These are phyloP conservation scores for Limtongia smithiae DNA, from an alignment of 805 yeast genomes.

Conservation along the genomic window DNA sequence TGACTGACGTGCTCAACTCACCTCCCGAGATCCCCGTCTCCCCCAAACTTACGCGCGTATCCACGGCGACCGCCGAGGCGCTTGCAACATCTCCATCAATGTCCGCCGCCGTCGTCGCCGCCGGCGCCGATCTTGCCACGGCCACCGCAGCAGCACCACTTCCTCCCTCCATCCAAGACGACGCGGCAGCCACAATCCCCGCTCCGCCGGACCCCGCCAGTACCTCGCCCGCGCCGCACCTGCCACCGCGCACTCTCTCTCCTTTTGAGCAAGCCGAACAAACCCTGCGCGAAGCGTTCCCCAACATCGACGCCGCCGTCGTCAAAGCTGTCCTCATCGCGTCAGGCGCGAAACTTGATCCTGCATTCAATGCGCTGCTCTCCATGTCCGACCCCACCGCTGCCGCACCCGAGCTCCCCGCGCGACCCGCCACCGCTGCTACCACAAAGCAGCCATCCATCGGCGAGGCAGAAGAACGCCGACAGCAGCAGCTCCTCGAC, in stretches of 20 bases:
- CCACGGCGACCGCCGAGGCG: neutral
- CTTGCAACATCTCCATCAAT: too few species aligned
- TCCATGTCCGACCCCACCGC: slow-evolving; percentile 56
- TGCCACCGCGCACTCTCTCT: slow-evolving; percentile 59
- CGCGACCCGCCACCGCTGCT: slow-evolving; percentile 28
- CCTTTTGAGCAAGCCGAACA: slow-evolving; percentile 53
- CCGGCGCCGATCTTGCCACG: too few species aligned
- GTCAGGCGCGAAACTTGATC: slow-evolving; percentile 71
- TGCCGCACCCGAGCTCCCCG: slow-evolving; percentile 27
- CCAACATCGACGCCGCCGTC: slow-evolving; percentile 64
- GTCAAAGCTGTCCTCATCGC: slow-evolving; percentile 82
- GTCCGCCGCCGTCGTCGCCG: neutral
- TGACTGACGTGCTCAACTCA: slow-evolving; percentile 27
- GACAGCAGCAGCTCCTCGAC: slow-evolving; percentile 48
- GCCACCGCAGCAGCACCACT: too few species aligned
- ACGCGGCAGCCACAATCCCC: neutral
- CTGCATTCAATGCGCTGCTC: slow-evolving; percentile 83
- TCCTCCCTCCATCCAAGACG: neutral
- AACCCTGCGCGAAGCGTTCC: slow-evolving; percentile 82
- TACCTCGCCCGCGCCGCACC: slow-evolving; percentile 42
- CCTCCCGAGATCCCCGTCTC: slow-evolving; percentile 21
- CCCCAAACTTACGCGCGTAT: neutral
- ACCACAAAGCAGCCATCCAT: slow-evolving; percentile 21
- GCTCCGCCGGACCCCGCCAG: slow-evolving; percentile 20
- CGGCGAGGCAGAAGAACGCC: slow-evolving; percentile 33